Evolutionary conservation across 768 basidiomycete genomes (phyloP).

Genomic region (Gloeopeniophorella convolvens): DNA sequence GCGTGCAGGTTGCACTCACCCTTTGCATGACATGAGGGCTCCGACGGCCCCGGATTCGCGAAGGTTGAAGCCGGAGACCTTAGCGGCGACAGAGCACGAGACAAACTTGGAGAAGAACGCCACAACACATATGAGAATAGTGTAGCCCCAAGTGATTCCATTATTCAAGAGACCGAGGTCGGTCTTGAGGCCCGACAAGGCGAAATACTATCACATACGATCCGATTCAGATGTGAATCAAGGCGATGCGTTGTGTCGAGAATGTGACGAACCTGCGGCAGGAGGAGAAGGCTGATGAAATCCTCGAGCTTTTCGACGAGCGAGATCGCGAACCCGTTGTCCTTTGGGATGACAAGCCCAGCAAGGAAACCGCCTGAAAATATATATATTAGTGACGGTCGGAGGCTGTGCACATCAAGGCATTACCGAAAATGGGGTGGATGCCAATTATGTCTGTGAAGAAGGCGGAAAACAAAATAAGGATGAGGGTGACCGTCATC

Average conservation of each 20-base stretch:
- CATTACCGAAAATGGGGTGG: conserved; percentile 56
- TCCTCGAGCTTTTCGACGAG: conserved; percentile 86
- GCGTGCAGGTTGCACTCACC: conserved; percentile 36
- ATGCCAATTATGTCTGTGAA: conserved; percentile 85
- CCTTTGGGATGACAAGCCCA: conserved; percentile 76
- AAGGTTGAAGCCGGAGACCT: conserved; percentile 53
- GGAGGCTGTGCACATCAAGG: neutral
- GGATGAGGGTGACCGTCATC: conserved; percentile 73
- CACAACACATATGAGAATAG: conserved; percentile 62
- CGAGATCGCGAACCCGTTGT: conserved; percentile 74
- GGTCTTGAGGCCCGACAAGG: conserved; percentile 71
- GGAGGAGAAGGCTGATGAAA: conserved; percentile 65
- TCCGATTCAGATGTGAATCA: conserved; percentile 17
- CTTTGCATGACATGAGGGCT: conserved; percentile 86
- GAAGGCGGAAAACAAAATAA: conserved; percentile 71
- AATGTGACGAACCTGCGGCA: conserved; percentile 57
- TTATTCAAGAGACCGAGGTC: conserved; percentile 71
- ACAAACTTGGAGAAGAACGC: conserved; percentile 79
- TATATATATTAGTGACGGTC: conserved; percentile 5
- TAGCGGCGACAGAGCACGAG: conserved; percentile 57
- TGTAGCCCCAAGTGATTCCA: conserved; percentile 79
- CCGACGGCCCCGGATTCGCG: conserved; percentile 84
- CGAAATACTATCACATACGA: conserved; percentile 60
- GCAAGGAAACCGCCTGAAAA: conserved; percentile 69
- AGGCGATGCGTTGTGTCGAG: neutral